These are phyloP conservation scores for Mycena metata DNA, from an alignment of 768 basidiomycete species.

Conservation along the genomic window DNA sequence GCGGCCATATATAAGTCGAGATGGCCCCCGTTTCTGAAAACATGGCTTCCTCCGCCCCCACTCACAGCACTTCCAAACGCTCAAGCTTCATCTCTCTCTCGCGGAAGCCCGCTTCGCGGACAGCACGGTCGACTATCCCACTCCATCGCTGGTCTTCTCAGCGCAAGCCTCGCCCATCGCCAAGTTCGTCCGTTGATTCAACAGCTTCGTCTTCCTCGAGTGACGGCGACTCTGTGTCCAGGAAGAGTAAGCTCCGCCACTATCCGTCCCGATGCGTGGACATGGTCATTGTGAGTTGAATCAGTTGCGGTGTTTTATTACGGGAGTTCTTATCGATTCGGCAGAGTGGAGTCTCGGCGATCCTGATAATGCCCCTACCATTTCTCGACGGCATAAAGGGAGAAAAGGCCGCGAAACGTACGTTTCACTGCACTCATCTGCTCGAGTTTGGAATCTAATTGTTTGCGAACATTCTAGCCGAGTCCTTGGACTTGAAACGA, in stretches of 20 bases:
- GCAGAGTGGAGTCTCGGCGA: slow-evolving; percentile 11
- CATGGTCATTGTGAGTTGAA: slow-evolving; percentile 8
- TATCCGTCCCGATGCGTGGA: slow-evolving; percentile 2
- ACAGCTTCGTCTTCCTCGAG: not conserved
- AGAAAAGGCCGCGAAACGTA: not conserved
- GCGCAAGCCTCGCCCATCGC: not conserved
- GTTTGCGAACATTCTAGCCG: not conserved
- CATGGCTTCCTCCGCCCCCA: too few species aligned
- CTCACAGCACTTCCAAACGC: not conserved
- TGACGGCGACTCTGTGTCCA: not conserved
- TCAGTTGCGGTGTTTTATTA: not conserved
- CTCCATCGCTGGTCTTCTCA: slow-evolving; percentile 2
- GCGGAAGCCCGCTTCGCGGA: not conserved
- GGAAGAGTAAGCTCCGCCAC: not conserved
- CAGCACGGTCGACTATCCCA: not conserved
- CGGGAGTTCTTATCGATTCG: too few species aligned
- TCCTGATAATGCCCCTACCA: slow-evolving; percentile 15
- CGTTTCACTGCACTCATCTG: not conserved
- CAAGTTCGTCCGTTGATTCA: not conserved
- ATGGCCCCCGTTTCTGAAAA: too few species aligned
- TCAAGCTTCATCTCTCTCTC: not conserved
- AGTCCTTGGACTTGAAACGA: not conserved
- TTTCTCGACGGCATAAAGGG: not conserved
- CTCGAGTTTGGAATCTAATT: not conserved
- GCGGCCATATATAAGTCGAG: too few species aligned